Base-by-base conservation (phyloP, 75 land plant genomes). In the Pinus albicaulis region DNA sequence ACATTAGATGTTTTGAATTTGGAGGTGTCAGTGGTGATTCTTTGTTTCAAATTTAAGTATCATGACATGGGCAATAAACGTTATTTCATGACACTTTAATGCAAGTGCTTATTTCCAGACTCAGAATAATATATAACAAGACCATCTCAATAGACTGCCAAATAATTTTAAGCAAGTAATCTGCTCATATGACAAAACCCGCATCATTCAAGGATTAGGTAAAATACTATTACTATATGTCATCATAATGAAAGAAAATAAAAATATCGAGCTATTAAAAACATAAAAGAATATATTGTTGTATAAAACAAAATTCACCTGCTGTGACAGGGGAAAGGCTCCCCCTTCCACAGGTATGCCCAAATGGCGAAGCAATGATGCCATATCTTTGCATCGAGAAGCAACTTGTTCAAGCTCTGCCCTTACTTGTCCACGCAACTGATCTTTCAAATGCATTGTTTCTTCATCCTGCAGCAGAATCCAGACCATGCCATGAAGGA, bases 291-390 rank as follows among this genome's bases (percentile, higher is more conserved):
- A 68, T 68, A 22, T 68, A 68, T 41, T 41, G 10, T 23, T 41
- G 52, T 11, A 68, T 7, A 36, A 41, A 68, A 41, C 31, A 38
- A 38, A 8, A 68, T 68, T 68, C 71, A 86, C 98, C 90, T 95
- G 92, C 72, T 85, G 74, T 57, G 80, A 3, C n/a, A 79, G 57
- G 11, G 93, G 91, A 77, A 36, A 81, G 4, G 28, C 41, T 22
- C 92, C 89, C 20, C 97, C 92, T 72, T 82, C 87, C n/a, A 95
- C 93, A 75, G 70, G 71, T 55, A 95, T 84, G 44, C 91, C 96
- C 56, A 95, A 74, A 66, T 83, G 79, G 57, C 92, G 91, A 53
- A 95, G 84, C 20, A 95, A 59, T 1, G 96, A 78, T 28, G 93
- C 91, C 96, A 91, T 89, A 76, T 95, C 96, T 28, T 65, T 85